Conservation (phyloP, 2,329 filamentous ascomycete species). For the Aspergillus unguis region DNA sequence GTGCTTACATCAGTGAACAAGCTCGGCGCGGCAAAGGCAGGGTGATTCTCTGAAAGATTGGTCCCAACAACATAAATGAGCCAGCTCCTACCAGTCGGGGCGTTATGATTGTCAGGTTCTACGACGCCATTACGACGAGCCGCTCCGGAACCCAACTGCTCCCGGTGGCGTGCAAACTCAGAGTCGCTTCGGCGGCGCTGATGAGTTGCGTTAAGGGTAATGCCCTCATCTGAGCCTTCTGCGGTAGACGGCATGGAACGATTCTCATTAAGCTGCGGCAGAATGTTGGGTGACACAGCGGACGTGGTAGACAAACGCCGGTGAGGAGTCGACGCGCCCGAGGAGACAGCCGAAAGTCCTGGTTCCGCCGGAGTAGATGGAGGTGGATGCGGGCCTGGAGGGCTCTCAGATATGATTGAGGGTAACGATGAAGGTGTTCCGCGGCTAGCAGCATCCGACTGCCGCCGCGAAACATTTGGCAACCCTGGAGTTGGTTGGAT, state of each 20-base stretch:
- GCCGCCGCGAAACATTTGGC: constrained; percentile 27
- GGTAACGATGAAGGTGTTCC: constrained; percentile 35
- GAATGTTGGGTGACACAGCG: constrained; percentile 35
- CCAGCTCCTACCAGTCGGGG: constrained; percentile 60
- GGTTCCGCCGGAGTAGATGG: constrained; percentile 62
- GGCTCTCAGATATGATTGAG: constrained; percentile 52
- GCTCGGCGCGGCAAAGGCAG: constrained; percentile 66
- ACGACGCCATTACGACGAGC: constrained; percentile 63
- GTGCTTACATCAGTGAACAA: constrained; percentile 63
- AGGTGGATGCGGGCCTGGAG: constrained; percentile 58
- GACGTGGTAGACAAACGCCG: constrained; percentile 49
- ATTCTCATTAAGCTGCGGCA: constrained; percentile 41
- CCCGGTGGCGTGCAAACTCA: constrained; percentile 53
- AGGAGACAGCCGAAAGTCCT: constrained; percentile 54
- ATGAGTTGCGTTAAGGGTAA: constrained; percentile 43
- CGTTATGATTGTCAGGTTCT: constrained; percentile 52
- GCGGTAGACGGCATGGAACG: constrained; percentile 33
- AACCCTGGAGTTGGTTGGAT: constrained; percentile 52
- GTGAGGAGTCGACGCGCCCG: constrained; percentile 50
- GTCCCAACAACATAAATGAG: constrained; percentile 70
- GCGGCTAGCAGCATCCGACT: constrained; percentile 31
- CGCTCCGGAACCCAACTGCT: constrained; percentile 58
- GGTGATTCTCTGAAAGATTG: constrained; percentile 67
- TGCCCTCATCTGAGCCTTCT: constrained; percentile 43
- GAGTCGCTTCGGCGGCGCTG: constrained; percentile 59